Evolutionary conservation across 768 basidiomycete species (phyloP), one percentile per base, ranked within the genome.

Genomic region (Amanita muscaria): DNA sequence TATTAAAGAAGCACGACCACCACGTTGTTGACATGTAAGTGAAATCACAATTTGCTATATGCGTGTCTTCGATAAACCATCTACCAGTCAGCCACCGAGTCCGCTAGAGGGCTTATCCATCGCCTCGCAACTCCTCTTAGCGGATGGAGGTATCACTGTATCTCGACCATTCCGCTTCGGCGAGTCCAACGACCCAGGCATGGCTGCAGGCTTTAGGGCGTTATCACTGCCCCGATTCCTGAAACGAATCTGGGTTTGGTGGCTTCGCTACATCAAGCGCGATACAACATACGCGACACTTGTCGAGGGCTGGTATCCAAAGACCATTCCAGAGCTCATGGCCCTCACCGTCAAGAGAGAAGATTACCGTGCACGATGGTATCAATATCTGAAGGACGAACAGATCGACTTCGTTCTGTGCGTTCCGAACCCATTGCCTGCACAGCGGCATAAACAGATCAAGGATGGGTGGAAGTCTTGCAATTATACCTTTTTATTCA

Each of bases 401-500:
- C 58, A 67, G 22, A 55, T 83, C 16, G 80, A 83, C 58, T 81
- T 73, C 55, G 59, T 80, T 18, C 63, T 79, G 38, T 31, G 70
- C 2, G 79, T 75, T 9, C 79, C 75, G 4, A 76, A 79, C 56
- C 65, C 73, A 24, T 56, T 73, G 24, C 74, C 79, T 14, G 78
- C 78, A 1, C 64, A 77, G 2, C 74, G 73, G 4, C 73, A 76
- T 49, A 58, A 64, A 1, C 74, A 74, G 0, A 74, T 72, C 74
- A 72, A 67, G 44, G 64, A 72, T 18, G 70, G 72, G 10, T 72
- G 68, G 57, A 69, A 65, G 46, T 64, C 73, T 2, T 76, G 76
- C 42, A 72, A 72, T 3, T 83, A 83, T 56, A 77, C 77, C 0
- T 72, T 79, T 48, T 47, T 83, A 30, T 84, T 77, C 55, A 82